These are phyloP conservation scores for Piper betle DNA, from an alignment of 164 flowering plant species.

Conservation along the genomic window DNA sequence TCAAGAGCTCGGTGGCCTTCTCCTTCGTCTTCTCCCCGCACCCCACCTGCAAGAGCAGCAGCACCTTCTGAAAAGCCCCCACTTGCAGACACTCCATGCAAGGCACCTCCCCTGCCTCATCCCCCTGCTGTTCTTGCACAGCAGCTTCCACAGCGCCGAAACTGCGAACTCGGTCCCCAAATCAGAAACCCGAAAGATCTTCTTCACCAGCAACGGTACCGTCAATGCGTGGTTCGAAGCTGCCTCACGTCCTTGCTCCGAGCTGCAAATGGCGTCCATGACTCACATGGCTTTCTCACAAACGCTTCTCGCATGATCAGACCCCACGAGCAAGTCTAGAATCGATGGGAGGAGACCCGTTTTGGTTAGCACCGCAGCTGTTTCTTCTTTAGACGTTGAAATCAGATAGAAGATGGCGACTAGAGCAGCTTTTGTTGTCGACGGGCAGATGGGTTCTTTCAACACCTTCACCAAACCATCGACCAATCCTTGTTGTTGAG, in stretches of 20 bases:
- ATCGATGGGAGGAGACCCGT: conserved; percentile 39
- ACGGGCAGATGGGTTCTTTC: conserved; percentile 46
- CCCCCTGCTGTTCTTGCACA: conserved; percentile 24
- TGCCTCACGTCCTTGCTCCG: conserved; percentile 21
- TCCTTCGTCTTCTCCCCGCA: conserved; percentile 57
- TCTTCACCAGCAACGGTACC: conserved; percentile 63
- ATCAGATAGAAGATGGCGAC: conserved; percentile 30
- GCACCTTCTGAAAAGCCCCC: conserved; percentile 74
- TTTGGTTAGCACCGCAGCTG: conserved; percentile 14
- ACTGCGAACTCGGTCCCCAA: conserved; percentile 57
- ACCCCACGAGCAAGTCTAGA: conserved; percentile 42
- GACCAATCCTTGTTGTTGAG: conserved; percentile 21
- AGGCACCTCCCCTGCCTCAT: conserved; percentile 15
- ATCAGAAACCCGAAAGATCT: conserved; percentile 53
- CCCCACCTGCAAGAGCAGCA: conserved; percentile 69
- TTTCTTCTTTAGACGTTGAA: conserved; percentile 13
- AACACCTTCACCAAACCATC: conserved; percentile 36
- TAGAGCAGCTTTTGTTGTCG: conserved; percentile 49
- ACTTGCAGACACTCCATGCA: conserved; percentile 46
- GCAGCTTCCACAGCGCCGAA: conserved; percentile 53
- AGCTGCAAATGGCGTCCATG: conserved; percentile 32
- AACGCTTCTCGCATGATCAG: conserved; percentile 27
- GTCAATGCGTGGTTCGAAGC: conserved; percentile 36
- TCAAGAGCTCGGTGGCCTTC: conserved; percentile 62
- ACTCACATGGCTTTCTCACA: conserved; percentile 58